A percentile compares a stretch with the other conserved stretches of the same genome.
Conservation (phyloP, 495 filamentous ascomycete species). For the Aspergillus olivimuriae region DNA sequence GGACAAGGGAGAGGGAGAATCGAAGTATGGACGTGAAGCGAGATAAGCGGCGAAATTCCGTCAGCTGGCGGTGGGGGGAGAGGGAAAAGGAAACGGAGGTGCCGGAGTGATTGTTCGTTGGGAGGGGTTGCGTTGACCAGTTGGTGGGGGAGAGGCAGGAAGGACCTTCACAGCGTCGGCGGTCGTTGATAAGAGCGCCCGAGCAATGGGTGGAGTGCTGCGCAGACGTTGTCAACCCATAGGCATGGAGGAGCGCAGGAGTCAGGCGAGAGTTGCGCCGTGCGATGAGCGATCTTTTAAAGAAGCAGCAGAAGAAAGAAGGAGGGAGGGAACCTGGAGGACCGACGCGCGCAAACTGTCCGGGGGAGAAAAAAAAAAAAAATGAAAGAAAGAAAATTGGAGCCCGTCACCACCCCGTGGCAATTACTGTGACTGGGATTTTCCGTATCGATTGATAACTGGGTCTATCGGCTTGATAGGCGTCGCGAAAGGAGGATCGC, state of each 20-base stretch:
- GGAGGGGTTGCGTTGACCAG: not conserved
- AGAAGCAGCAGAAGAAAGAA: conserved; percentile 14
- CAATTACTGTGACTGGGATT: not conserved
- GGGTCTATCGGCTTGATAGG: no score
- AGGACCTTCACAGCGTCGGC: no score
- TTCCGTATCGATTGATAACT: not conserved
- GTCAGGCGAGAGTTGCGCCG: conserved; percentile 5
- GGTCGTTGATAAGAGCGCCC: no score
- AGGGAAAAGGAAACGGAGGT: conserved; percentile 3
- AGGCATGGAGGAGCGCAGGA: conserved; percentile 1
- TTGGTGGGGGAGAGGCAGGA: no score
- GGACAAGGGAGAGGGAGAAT: conserved; percentile 6
- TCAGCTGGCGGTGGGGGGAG: conserved; percentile 9
- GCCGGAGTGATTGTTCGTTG: not conserved
- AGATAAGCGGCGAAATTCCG: not conserved
- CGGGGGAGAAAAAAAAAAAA: conserved; percentile 4
- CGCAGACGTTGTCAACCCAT: not conserved
- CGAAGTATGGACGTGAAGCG: conserved; percentile 6
- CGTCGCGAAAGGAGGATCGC: no score
- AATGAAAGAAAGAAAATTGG: conserved; percentile 1
- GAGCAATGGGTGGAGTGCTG: no score
- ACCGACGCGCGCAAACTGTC: conserved; percentile 4
- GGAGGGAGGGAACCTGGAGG: not conserved
- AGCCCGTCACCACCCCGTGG: not conserved
- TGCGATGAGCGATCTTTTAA: no score